Conservation (phyloP, 2,329 filamentous ascomycete species). For the Lecanicillium sp. region DNA sequence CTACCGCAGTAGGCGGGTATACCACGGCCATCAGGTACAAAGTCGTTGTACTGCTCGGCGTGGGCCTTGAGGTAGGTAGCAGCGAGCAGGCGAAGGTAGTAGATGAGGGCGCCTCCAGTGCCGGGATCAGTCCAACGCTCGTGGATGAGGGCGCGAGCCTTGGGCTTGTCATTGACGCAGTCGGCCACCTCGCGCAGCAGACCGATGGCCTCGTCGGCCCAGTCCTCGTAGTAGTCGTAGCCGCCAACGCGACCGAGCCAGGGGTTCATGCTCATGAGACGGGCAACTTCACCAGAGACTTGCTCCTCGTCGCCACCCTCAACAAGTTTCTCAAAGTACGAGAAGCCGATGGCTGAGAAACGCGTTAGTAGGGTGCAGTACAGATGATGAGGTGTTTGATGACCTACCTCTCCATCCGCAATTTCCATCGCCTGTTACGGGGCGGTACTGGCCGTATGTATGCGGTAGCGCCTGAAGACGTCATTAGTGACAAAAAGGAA, state of each 20-base stretch:
- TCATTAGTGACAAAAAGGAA: constrained; percentile 6
- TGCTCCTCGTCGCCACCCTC: constrained; percentile 57
- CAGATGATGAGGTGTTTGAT: constrained; percentile 8
- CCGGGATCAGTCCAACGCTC: constrained; percentile 68
- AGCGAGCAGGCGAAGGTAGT: constrained; percentile 76
- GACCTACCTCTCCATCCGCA: constrained; percentile 94
- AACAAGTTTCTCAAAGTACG: constrained; percentile 83
- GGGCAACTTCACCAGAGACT: constrained; percentile 63
- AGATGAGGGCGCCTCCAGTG: constrained; percentile 70
- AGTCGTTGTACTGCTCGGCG: constrained; percentile 62
- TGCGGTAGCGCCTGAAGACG: constrained; percentile 63
- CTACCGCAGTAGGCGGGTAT: constrained; percentile 64
- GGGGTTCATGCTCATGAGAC: constrained; percentile 65
- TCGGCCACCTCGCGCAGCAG: constrained; percentile 59
- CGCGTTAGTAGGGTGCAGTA: neutral
- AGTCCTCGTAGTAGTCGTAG: constrained; percentile 69
- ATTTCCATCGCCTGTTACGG: constrained; percentile 86
- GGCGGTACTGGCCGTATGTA: constrained; percentile 82
- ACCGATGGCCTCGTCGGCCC: constrained; percentile 66
- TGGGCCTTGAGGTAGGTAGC: constrained; percentile 79
- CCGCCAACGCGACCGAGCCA: constrained; percentile 67
- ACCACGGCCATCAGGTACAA: constrained; percentile 53
- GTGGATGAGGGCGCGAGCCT: constrained; percentile 48
- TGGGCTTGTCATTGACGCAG: constrained; percentile 54
- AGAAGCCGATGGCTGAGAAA: constrained; percentile 73